Evolutionary conservation across 768 basidiomycete species (phyloP), one percentile per base, ranked within the genome.

Genomic region (Auriscalpium orientale): DNA sequence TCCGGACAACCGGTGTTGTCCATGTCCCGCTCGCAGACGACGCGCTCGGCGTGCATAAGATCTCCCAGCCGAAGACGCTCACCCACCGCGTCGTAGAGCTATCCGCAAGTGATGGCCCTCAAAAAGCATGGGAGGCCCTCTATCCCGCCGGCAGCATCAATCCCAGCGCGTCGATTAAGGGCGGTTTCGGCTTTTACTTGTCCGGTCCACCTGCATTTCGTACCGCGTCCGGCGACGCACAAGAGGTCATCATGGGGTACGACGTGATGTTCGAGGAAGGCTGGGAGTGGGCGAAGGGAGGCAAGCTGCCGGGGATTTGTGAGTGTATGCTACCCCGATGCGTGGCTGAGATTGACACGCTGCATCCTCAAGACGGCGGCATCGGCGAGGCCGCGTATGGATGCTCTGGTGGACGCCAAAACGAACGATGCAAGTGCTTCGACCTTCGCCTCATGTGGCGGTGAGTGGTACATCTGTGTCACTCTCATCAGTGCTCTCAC

Each of bases 281-380:
- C 1, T 89, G 84, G 78, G 76, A 80, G 38, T 89, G 82, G 77
- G 75, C 72, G n/a, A 83, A 83, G 62, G 88, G 88, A 33, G 88
- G 88, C 1, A 91, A 91, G 64, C 72, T 89, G 15, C 87, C 88
- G 35, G 88, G 88, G 11, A 68, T 85, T 15, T 86, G 84, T 82
- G 59, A 63, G 85, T 74, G 15, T 56, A 61, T n/a, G 62, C 48
- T 8, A 45, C 55, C 48, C 37, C 9, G 28, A 10, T 35, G 12
- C 3, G 28, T 49, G 15, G 8, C 20, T n/a, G 38, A 21, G 15
- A 49, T 16, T 21, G 38, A 51, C 9, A 35, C 9, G 13, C 20
- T 11, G n/a, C 10, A 13, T 37, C 16, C 16, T 48, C 11, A 53
- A 83, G 83, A 77, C 59, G 84, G 84, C 5, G 84, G 83, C 0